Base-by-base conservation (phyloP, 768 basidiomycete genomes). In the Trametes cingulata region DNA sequence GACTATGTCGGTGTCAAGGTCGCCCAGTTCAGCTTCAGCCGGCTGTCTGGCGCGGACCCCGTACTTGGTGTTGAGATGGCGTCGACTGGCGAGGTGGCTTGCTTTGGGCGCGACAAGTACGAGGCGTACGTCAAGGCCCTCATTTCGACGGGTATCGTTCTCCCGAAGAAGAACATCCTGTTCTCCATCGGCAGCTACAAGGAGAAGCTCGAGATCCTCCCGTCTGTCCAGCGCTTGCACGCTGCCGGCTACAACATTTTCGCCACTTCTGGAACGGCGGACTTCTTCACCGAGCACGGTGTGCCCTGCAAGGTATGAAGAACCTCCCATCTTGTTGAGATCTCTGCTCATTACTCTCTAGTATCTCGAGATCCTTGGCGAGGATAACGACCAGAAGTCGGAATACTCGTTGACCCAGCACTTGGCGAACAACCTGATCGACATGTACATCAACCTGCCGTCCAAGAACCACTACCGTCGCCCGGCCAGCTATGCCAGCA, bases 51-150 rank as follows among this genome's bases (percentile, higher is more conserved):
- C 24, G 97, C 97, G 19, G 97, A 99, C 72, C 97, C 97, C 19
- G 90, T 98, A 7, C 84, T 98, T 13, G 96, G 97, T 69, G 96
- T 98, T 42, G 97, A 99, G 79, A 99, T 99, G 97, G 97, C 97
- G 15, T 98, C 97, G 17, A 99, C 96, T 0, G 97, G 97, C 58
- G 97, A 99, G 73, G 97, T 99, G 24, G 97, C 97, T 17, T 98
- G 96, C 77, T 99, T 99, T 74, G 97, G 97, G 7, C 87, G 82
- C 64, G 91, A 99, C 79, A 97, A 95, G 76, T 98, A 96, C 72
- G 97, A 99, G 72, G 97, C 97, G 5, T 99, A 98, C 73, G 80
- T 98, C 69, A 99, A 99, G 78, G 95, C 93, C 1, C 80, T 98
- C 58, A 91, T 98, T 62, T 95, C 97, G 24, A 97, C 96, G 2